Evolutionary conservation across 1,284 basidiomycete genomes (phyloP).

Genomic region (Takashimella tepidaria): DNA sequence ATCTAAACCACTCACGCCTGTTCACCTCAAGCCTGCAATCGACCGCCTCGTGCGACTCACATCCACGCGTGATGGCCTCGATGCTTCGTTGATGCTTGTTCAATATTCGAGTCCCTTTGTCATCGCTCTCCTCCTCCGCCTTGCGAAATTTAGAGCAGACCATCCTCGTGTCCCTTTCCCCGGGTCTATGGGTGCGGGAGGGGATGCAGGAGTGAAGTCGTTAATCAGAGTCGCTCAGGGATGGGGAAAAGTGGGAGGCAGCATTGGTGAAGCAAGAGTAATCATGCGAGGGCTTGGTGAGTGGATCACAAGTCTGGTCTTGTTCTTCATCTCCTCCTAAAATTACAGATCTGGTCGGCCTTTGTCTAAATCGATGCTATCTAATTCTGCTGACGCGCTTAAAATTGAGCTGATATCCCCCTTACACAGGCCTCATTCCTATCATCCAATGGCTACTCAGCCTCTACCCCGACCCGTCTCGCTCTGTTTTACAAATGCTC

Average conservation of each 20-base stretch:
- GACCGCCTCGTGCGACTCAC: conserved; percentile 29
- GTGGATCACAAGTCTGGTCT: conserved; percentile 11
- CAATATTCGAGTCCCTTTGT: conserved; percentile 42
- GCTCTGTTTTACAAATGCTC: conserved; percentile 19
- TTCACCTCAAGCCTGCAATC: conserved; percentile 15
- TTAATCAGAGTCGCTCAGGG: conserved; percentile 31
- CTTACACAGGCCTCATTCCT: conserved; percentile 37
- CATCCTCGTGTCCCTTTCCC: conserved; percentile 17
- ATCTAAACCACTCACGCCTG: too few relatives aligned
- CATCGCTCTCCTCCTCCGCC: conserved; percentile 33
- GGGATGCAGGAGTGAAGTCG: conserved; percentile 11
- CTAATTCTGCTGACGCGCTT: too few relatives aligned
- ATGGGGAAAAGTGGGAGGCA: conserved; percentile 27
- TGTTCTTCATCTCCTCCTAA: too few relatives aligned
- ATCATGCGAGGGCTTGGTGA: conserved; percentile 45
- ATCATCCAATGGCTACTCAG: conserved; percentile 35
- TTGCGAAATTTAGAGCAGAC: conserved; percentile 25
- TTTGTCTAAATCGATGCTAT: too few relatives aligned
- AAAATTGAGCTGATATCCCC: too few relatives aligned
- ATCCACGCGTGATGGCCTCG: conserved; percentile 37
- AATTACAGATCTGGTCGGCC: too few relatives aligned
- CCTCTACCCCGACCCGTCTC: conserved; percentile 33
- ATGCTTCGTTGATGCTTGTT: conserved; percentile 41
- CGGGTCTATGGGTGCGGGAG: not conserved
- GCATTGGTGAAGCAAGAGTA: conserved; percentile 40